These are phyloP conservation scores for Eucommia ulmoides DNA, from an alignment of 257 asterid species.

Conservation along the genomic window DNA sequence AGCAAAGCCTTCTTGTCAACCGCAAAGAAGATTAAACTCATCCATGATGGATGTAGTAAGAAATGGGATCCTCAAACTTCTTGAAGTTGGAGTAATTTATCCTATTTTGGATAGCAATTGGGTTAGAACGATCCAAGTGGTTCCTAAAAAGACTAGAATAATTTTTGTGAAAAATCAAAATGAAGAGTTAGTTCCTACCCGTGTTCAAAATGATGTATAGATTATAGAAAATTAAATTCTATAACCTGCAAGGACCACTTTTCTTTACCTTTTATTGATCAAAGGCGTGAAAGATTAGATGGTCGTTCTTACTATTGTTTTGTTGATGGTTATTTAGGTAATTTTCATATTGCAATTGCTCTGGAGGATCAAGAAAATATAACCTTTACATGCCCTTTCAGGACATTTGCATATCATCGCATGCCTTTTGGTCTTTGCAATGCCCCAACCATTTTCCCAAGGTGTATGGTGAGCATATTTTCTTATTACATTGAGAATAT, in stretches of 20 bases:
- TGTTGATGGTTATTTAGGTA: neutral
- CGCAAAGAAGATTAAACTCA: neutral
- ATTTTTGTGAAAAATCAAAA: neutral
- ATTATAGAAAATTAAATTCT: neutral
- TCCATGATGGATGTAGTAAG: neutral
- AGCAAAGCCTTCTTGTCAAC: neutral
- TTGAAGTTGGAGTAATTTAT: neutral
- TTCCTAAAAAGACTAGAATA: neutral
- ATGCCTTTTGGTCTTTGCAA: neutral
- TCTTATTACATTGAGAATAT: neutral
- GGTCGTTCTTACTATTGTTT: neutral
- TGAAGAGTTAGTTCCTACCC: neutral
- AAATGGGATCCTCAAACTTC: neutral
- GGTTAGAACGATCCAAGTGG: neutral
- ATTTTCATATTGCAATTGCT: neutral
- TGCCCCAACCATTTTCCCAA: neutral
- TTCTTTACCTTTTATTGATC: neutral
- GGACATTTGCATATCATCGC: neutral
- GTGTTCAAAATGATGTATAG: neutral
- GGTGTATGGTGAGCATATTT: neutral
- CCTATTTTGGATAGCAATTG: neutral
- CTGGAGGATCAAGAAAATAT: neutral
- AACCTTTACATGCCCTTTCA: neutral
- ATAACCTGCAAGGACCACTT: neutral
- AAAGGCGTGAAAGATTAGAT: neutral